Evolutionary conservation across 208 protist genomes (phyloP), one percentile per base, ranked within the genome.

Genomic region (Angomonas deanei): DNA sequence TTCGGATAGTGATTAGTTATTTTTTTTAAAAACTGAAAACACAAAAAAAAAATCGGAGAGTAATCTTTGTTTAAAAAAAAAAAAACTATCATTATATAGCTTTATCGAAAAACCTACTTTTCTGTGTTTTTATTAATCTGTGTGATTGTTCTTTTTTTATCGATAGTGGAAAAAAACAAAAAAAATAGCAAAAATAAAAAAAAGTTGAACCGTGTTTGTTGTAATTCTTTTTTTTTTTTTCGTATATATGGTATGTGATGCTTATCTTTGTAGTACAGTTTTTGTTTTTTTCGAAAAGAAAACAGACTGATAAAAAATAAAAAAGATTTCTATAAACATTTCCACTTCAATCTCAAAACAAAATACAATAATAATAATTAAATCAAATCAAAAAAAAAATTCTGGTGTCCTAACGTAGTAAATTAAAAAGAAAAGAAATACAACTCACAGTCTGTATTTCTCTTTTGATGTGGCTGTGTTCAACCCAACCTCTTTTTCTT

Each of bases 141-240:
- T 6, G 48, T 2, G 38, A 31, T 42, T 6, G 28, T 27, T 15
- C 46, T 33, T 60, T 39, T 52, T 27, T 4, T 32, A n/a, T 19
- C 3, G 63, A 23, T 6, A 39, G 53, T n/a, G 53, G 8, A 57
- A 48, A 38, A 64, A 11, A 49, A 26, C 42, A 34, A 28, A 70
- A 65, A 65, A 54, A 69, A 30, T 11, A n/a, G 0, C n/a, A 47
- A 52, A 64, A 31, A 30, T 53, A 64, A 69, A 69, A 24, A 30
- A 30, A 17, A 67, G 15, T 23, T 52, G 32, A 32, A 10, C 21
- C 39, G 2, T 27, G 3, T 64, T 68, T 24, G 13, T 52, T 3
- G 24, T 64, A 23, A 61, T 17, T 33, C 33, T 19, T 63, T 53
- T 31, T 34, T 50, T 63, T 63, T 49, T 36, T 63, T 59, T 65